phyloP scores from a whole-genome alignment of 345 rosid species.

The Firmiana major region DNA sequence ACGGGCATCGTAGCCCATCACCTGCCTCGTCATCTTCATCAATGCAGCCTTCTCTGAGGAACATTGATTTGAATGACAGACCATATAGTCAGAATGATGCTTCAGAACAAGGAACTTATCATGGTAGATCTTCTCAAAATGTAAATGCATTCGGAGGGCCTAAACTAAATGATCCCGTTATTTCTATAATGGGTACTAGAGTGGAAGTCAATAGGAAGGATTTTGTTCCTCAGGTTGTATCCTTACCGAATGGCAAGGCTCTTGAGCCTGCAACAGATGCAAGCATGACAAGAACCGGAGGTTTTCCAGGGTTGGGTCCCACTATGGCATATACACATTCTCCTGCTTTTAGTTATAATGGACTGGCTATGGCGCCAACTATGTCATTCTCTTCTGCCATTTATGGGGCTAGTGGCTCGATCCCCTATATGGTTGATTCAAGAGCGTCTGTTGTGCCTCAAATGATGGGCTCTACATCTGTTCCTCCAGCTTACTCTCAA shows the following conservation, averaged over 20 bases:
- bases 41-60: slow-evolving; percentile 57
- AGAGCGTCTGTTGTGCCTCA: slow-evolving; percentile 63
- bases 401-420: slow-evolving; percentile 55
- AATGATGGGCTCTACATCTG: slow-evolving; percentile 49
- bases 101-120: slow-evolving; percentile 45
- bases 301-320: slow-evolving; percentile 54
- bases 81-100: slow-evolving; percentile 50
- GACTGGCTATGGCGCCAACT: slow-evolving; percentile 42
- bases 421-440: slow-evolving; percentile 77
- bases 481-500: slow-evolving; percentile 49
- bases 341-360: slow-evolving; percentile 59
- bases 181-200: slow-evolving; percentile 75
- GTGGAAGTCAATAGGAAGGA: slow-evolving; percentile 60
- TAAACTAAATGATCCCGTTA: slow-evolving; percentile 52
- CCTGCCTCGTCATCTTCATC: slow-evolving; percentile 74
- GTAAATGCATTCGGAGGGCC: slow-evolving; percentile 36
- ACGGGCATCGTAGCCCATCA: slow-evolving; percentile 65
- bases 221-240: slow-evolving; percentile 37
- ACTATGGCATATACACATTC: slow-evolving; percentile 51
- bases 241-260: slow-evolving; percentile 63
- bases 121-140: slow-evolving; percentile 34
- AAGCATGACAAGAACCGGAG: slow-evolving; percentile 47
- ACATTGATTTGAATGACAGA: slow-evolving; percentile 85
- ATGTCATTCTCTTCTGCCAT: slow-evolving; percentile 53
- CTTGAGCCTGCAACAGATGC: slow-evolving; percentile 40